These are phyloP conservation scores for Claviceps cyperi DNA, from an alignment of 2,329 filamentous ascomycete species.

Conservation along the genomic window DNA sequence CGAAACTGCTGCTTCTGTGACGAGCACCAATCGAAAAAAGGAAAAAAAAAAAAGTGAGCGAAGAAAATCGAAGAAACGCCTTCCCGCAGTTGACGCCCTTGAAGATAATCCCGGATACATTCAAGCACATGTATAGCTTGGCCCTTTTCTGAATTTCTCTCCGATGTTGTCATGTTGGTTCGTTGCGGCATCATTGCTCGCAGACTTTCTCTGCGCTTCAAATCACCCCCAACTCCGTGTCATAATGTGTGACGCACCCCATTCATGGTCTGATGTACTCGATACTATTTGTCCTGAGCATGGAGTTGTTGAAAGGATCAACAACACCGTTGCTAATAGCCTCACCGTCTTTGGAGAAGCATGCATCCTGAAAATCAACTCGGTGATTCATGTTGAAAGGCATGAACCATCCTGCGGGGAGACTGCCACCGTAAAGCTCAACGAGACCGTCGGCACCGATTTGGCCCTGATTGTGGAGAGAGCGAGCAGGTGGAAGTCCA, in stretches of 20 bases:
- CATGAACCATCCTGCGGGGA: conserved; percentile 71
- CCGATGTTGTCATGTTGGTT: no score
- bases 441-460: conserved; percentile 10
- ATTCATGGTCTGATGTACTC: conserved; percentile 20
- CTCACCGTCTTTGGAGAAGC: conserved; percentile 23
- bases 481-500: conserved; percentile 13
- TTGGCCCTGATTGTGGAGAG: conserved; percentile 10
- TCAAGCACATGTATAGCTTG: no score
- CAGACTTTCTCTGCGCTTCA: background rate
- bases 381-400: conserved; percentile 83
- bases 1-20: no score
- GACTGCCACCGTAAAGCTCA: conserved; percentile 24
- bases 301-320: conserved; percentile 30
- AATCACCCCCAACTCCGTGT: background rate
- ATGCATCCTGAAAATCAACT: conserved; percentile 36
- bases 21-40: background rate
- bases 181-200: no score
- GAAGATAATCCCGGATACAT: no score
- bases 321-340: conserved; percentile 8
- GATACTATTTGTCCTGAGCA: conserved; percentile 29
- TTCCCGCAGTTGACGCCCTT: background rate
- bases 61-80: background rate
- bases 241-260: conserved; percentile 19
- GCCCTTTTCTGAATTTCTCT: no score
- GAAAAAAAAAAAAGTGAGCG: background rate